Conservation (phyloP, 2,329 filamentous ascomycete genomes). For the Colletotrichum endophyticum region DNA sequence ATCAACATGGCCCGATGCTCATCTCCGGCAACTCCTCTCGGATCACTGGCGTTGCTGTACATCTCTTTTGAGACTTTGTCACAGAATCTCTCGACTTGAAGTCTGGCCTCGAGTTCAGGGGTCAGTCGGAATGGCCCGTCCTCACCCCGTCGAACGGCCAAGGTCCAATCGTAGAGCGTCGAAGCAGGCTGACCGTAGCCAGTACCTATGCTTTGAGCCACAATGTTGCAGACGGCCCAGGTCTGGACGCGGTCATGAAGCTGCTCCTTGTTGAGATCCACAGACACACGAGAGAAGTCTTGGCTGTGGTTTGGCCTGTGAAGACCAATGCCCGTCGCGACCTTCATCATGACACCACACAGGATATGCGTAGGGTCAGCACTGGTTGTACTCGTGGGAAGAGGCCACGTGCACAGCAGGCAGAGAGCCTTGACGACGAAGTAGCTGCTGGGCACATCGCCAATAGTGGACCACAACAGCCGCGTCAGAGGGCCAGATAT, state of each 20-base stretch:
- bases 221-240: conserved; percentile 86
- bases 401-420: conserved; percentile 80
- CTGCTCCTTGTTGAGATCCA: conserved; percentile 79
- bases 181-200: conserved; percentile 84
- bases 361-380: conserved; percentile 83
- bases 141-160: conserved; percentile 65
- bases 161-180: conserved; percentile 77
- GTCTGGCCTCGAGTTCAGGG: conserved; percentile 68
- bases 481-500: conserved; percentile 72
- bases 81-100: conserved; percentile 76
- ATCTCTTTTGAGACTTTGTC: conserved; percentile 81
- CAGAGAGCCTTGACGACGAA: conserved; percentile 83
- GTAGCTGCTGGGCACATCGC: conserved; percentile 78
- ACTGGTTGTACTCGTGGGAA: conserved; percentile 81
- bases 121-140: conserved; percentile 64
- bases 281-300: conserved; percentile 78
- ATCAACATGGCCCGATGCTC: conserved; percentile 71
- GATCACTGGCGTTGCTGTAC: conserved; percentile 78
- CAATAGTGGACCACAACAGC: conserved; percentile 78
- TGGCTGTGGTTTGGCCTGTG: conserved; percentile 83
- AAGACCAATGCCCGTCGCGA: conserved; percentile 81
- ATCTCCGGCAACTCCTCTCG: conserved; percentile 70
- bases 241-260: conserved; percentile 79
- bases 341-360: conserved; percentile 85
- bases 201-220: conserved; percentile 81